Base-by-base conservation (phyloP, 805 yeast species). In the Lachancea quebecensis region DNA sequence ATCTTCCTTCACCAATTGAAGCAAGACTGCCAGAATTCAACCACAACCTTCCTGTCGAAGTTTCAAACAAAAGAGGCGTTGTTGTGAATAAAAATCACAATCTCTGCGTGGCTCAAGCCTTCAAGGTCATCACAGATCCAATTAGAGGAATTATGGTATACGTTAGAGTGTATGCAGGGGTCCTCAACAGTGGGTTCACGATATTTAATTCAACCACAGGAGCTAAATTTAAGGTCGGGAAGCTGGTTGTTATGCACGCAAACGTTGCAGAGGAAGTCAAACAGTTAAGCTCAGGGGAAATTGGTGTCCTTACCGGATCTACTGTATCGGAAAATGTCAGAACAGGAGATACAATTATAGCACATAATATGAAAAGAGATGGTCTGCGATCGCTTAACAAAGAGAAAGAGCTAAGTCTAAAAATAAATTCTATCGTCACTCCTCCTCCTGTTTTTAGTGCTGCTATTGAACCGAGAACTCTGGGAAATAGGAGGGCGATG, bases 391-490 rank as follows among this genome's bases (percentile, higher is more conserved):
- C 68, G 2, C 69, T 83, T 31, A 44, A 58, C 35, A 54, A 53
- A 28, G 50, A 50, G 7, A 66, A 70, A 11, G 75, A 71, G 10
- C 45, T 68, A 3, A 62, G 65, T 35, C 61, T 80, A 42, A 71
- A 70, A 36, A 73, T 90, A 28, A 74, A 82, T 46, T 95, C 97
- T 0, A 91, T 91, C 32, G 73, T 67, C 0, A 75, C 86, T 1
- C 99, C 99, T 1, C 95, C 96, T 1, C 95, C 98, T 0, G 93
- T 93, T 5, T 93, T 91, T 64, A 83, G 89, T 50, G 81, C 91
- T 2, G 75, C 88, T 0, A 73, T 91, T 28, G 93, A 86, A 50
- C 98, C 99, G 0, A 68, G 70, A 38, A 81, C 95, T 0, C 77
- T 87, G 1, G 90, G 96, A 2, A 97, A 90, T 55, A 78, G 75